Evolutionary conservation across 2,329 filamentous ascomycete genomes (phyloP), one percentile per base, ranked within the genome.

Genomic region (Clathrospora elynae): DNA sequence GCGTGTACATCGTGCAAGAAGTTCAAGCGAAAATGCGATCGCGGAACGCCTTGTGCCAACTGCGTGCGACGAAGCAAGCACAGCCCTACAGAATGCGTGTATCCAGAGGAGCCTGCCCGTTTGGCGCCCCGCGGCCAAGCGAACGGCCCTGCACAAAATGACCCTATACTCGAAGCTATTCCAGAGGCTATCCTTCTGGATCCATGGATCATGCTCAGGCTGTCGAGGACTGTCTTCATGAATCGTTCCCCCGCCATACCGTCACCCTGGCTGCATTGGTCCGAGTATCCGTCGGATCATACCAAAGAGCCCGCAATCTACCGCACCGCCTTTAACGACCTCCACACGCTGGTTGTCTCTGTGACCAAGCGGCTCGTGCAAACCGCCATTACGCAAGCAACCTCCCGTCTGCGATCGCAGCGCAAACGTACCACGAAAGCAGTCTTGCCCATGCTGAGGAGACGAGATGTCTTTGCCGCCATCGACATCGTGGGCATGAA

Each of bases 271-370:
- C 54, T 54, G 9, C 62, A 69, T 29, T 58, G 74, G 73, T 55
- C 54, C 6, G 51, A 57, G 22, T 58, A 59, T 14, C 49, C 39
- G 4, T 59, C 58, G 1, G 61, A 62, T 6, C 40, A 59, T 13
- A 50, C 57, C 6, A 35, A 38, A 42, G 74, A 74, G 3, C 90
- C 90, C 0, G 82, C 86, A 0, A 81, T 96, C 14, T 84, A 86
- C 54, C 80, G 84, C 5, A 90, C 88, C 2, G 84, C 87, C 0
- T 78, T 95, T n/a, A 78, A 81, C 4, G 88, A 93, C 55, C 85
- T 96, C 30, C 78, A 90, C 59, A 80, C 80, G 6, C 68, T 96
- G 2, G 75, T 80, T 0, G 66, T 87, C 1, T 86, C 80, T 38
- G 54, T 93, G 10, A 91, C 87, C 0, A 82, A 81, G 45, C 79